phyloP scores from a whole-genome alignment of 1,284 basidiomycete species.

The Trichosporon faecale region DNA sequence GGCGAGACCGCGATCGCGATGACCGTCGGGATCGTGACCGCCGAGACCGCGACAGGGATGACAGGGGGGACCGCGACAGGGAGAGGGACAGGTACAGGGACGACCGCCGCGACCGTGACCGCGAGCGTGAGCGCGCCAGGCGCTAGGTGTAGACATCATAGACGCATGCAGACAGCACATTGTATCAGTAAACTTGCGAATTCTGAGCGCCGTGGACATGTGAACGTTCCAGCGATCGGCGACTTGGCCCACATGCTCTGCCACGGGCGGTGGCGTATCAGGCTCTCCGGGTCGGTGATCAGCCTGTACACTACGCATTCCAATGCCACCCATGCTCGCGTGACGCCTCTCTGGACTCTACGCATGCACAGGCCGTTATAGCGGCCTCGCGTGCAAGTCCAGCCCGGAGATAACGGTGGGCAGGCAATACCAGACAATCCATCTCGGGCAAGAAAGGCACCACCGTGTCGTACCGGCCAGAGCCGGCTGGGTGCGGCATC shows the following conservation, averaged over 20 bases:
- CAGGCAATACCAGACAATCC: background rate
- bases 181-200: background rate
- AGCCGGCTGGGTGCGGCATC: background rate
- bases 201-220: background rate
- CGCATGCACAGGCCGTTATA: too few species aligned
- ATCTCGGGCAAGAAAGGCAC: background rate
- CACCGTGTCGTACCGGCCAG: background rate
- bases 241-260: too few species aligned
- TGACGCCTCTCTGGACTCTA: too few species aligned
- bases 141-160: background rate
- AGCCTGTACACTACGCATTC: too few species aligned
- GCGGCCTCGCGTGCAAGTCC: background rate
- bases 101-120: background rate
- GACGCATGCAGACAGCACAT: background rate
- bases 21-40: background rate
- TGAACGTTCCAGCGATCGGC: background rate
- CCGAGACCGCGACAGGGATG: background rate
- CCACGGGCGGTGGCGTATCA: background rate
- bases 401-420: background rate
- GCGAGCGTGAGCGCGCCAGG: background rate
- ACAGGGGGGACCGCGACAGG: background rate
- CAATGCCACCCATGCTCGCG: too few species aligned
- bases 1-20: constrained; percentile 11
- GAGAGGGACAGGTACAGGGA: constrained; percentile 4
- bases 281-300: background rate